Percentiles rank a stretch among this genome's conserved stretches.
phyloP scores from a whole-genome alignment of 345 rosid species.

The Salix udensis region DNA sequence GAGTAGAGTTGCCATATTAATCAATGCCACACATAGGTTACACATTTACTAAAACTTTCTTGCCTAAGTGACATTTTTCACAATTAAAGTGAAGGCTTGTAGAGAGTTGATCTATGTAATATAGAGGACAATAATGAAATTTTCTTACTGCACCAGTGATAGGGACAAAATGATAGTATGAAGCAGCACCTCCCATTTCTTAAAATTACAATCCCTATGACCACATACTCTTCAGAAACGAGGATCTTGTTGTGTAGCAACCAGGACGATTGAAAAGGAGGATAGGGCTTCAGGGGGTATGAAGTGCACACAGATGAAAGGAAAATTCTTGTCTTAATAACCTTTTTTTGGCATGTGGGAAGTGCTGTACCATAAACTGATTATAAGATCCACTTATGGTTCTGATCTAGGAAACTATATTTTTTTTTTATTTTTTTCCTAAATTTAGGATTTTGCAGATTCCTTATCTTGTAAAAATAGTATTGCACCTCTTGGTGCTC shows the following conservation, averaged over 20 bases:
- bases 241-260: background rate
- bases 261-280: background rate
- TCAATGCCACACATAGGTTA: background rate
- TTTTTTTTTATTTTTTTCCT: background rate
- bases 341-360: background rate
- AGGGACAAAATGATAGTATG: background rate
- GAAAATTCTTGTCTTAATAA: background rate
- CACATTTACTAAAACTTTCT: background rate
- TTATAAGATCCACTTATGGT: background rate
- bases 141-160: background rate
- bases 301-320: background rate
- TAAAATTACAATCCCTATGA: background rate
- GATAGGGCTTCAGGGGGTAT: background rate
- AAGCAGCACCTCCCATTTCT: background rate
- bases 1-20: background rate
- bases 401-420: background rate
- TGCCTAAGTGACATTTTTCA: background rate
- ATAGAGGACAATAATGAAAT: background rate
- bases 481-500: background rate
- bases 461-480: background rate
- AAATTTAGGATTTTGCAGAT: background rate
- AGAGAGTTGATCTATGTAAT: background rate
- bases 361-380: background rate
- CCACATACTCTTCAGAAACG: slow-evolving; percentile 1
- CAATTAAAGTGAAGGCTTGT: background rate